A percentile compares a stretch with the other conserved stretches of the same genome.
Conservation (phyloP, 2,329 filamentous ascomycete species). For the Dryadomyces quercus-mongolicae region DNA sequence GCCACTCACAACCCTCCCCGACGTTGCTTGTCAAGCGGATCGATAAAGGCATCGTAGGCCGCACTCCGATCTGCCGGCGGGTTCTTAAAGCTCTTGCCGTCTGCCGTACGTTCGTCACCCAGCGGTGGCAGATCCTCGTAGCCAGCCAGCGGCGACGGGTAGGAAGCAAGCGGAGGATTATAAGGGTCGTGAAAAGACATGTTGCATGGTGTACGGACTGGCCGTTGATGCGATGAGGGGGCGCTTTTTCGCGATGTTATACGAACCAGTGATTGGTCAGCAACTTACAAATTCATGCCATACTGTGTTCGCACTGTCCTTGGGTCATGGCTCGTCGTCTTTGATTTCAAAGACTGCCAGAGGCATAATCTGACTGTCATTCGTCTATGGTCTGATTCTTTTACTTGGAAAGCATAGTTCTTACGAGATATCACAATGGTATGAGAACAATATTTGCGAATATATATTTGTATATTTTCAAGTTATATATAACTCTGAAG, state of each 20-base stretch:
- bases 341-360: background rate
- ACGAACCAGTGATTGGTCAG: background rate
- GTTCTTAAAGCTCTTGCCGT: constrained; percentile 71
- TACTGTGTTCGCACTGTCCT: background rate
- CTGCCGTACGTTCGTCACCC: constrained; percentile 45
- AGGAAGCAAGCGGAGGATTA: constrained; percentile 20
- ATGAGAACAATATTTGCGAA: too few relatives aligned
- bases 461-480: too few relatives aligned
- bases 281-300: background rate
- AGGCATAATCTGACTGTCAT: background rate
- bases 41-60: constrained; percentile 58
- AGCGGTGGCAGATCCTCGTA: constrained; percentile 45
- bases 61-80: constrained; percentile 49
- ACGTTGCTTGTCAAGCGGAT: constrained; percentile 52
- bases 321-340: background rate
- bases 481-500: too few relatives aligned
- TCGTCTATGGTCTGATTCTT: too few relatives aligned
- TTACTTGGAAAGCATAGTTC: too few relatives aligned
- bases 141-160: constrained; percentile 44
- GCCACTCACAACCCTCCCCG: constrained; percentile 57
- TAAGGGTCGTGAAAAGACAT: constrained; percentile 8
- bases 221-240: background rate
- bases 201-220: background rate
- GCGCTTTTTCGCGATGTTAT: background rate
- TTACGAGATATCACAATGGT: too few relatives aligned